Percentiles rank a stretch among this genome's conserved stretches.
Conservation (phyloP, 1,139 yeast species). For the Tardiomyces depauwii region DNA sequence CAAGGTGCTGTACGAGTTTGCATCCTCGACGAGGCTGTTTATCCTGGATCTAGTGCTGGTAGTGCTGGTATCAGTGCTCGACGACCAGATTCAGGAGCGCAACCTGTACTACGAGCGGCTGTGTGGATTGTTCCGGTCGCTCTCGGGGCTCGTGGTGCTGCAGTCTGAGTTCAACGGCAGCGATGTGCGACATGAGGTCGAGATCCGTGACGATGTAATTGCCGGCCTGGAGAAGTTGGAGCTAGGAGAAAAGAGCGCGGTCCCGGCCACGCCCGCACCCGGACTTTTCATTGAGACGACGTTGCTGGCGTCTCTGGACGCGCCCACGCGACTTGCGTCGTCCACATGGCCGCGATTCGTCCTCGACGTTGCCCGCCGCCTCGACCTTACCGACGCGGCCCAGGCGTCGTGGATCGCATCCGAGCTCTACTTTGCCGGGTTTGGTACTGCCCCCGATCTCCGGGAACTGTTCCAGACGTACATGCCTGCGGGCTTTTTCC, state of each 20-base stretch:
- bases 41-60: slow-evolving; percentile 13
- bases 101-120: neutral
- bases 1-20: slow-evolving; percentile 11
- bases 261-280: neutral
- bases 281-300: neutral
- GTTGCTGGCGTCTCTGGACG: neutral
- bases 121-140: slow-evolving; percentile 1
- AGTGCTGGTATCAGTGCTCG: slow-evolving; percentile 5
- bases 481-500: slow-evolving; percentile 10
- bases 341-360: slow-evolving; percentile 1
- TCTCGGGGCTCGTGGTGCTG: neutral
- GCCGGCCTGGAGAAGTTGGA: neutral
- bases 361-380: neutral
- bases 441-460: neutral
- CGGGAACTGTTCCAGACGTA: slow-evolving; percentile 6
- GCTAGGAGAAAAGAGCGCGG: neutral
- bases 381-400: neutral
- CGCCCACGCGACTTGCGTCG: slow-evolving; percentile 1
- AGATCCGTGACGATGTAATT: neutral
- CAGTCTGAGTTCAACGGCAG: neutral
- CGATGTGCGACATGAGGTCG: neutral
- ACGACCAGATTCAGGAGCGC: neutral
- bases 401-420: slow-evolving; percentile 1
- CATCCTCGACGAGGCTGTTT: slow-evolving; percentile 8
- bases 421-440: slow-evolving; percentile 2